A percentile compares a stretch with the other conserved stretches of the same genome.
Evolutionary conservation across 306 rosid species (phyloP).

Genomic region (Comarum palustre): DNA sequence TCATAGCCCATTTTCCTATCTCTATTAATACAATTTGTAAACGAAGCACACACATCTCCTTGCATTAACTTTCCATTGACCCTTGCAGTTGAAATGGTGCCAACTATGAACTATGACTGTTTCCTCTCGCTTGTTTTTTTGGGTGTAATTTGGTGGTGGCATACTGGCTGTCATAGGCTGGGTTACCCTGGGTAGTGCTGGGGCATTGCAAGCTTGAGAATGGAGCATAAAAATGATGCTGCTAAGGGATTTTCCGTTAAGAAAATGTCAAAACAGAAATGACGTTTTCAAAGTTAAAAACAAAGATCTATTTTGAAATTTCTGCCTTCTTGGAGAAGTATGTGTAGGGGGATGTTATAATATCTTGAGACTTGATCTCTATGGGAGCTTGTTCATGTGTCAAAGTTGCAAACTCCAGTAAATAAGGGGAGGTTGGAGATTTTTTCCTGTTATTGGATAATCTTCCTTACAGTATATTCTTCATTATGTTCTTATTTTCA

Average conservation of each 20-base stretch:
- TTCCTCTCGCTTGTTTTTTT: not conserved
- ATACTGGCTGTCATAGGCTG: not conserved
- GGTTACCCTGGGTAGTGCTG: not conserved
- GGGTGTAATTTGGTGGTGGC: not conserved
- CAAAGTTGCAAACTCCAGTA: not conserved
- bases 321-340: not conserved
- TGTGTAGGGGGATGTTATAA: not conserved
- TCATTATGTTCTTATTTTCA: constrained; percentile 36
- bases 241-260: not conserved
- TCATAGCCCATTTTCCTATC: not conserved
- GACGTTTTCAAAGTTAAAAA: not conserved
- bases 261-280: not conserved
- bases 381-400: not conserved
- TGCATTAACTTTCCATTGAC: constrained; percentile 2
- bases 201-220: not conserved
- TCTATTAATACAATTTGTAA: not conserved
- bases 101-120: not conserved
- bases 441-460: not conserved
- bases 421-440: not conserved
- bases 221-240: not conserved
- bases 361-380: not conserved
- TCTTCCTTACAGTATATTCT: constrained; percentile 6
- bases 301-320: not conserved
- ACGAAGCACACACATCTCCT: not conserved
- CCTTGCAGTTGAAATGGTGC: not conserved